Evolutionary conservation across 352 stramenopile genomes (phyloP).

Genomic region (Phytophthora cryptogea): DNA sequence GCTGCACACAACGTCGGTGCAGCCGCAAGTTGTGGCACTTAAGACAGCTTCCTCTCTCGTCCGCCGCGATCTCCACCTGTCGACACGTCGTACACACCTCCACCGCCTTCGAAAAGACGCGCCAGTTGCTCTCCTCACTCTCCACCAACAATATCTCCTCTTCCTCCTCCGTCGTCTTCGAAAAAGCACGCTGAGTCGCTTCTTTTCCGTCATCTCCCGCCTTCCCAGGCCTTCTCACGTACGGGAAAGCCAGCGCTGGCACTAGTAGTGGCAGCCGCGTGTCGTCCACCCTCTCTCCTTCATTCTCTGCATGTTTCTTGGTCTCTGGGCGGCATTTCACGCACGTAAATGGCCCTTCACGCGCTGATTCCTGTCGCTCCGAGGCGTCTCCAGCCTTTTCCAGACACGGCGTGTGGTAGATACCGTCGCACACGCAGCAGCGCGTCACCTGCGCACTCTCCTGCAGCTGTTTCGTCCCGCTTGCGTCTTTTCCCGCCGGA

Average conservation of each 20-base stretch:
- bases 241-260: conserved; percentile 35
- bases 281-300: neutral
- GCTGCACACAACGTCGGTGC: conserved; percentile 42
- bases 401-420: conserved; percentile 51
- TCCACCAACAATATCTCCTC: conserved; percentile 7
- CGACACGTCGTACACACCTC: conserved; percentile 62
- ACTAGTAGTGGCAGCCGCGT: conserved; percentile 25
- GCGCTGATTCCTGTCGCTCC: neutral
- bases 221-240: conserved; percentile 11
- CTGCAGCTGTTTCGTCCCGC: neutral
- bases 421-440: conserved; percentile 43
- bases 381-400: conserved; percentile 1
- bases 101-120: conserved; percentile 44
- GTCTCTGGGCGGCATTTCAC: conserved; percentile 19
- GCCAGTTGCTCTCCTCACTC: conserved; percentile 27
- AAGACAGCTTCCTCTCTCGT: conserved; percentile 36
- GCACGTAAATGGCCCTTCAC: conserved; percentile 28
- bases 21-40: conserved; percentile 35
- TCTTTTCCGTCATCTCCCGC: conserved; percentile 5
- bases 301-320: conserved; percentile 3
- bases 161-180: neutral
- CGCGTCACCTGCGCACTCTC: conserved; percentile 22
- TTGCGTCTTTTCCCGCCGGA: neutral
- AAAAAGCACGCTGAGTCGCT: conserved; percentile 3
- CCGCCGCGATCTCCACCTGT: conserved; percentile 49